Base-by-base conservation (phyloP, 306 rosid genomes). In the Luffa aegyptiaca region DNA sequence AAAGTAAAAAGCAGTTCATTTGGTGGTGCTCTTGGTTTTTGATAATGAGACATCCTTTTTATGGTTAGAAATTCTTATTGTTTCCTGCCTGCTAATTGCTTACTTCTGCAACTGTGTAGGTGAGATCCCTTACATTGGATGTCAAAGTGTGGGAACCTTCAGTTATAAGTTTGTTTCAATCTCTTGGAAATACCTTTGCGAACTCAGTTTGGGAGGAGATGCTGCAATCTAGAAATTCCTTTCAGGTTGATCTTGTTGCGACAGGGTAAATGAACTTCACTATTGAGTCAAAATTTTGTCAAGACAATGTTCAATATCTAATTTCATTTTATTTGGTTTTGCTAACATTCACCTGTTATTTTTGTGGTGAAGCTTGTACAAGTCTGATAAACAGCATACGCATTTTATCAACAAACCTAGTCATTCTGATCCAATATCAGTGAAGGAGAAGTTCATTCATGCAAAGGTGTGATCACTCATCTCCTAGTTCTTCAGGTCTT, bases 81-180 rank as follows among this genome's bases (percentile, higher is more conserved):
- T 44, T 46, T 72, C 77, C 44, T 46, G 58, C 17, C 26, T 26
- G 36, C 58, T 26, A 13, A 26, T 12, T 48, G 59, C 20, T 46
- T 69, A 36, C 10, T 46, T 70, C 56, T 70, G 56, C 10, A 51
- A 53, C 21, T 76, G 39, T 77, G 84, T 87, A 96, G 99, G 99
- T 93, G 44, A 92, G 99, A 79, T 96, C 99, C 81, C 96, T 96
- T 71, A 96, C 99, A 33, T 87, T 96, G 87, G 99, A 96, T 86
- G 94, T 96, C 83, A 96, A 93, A 84, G 99, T 90, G 86, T 96
- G 99, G 99, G 99, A 96, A 82, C 96, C 98, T 79, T 93, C 97
- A 65, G 97, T 96, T 59, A 93, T 96, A 81, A 90, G 89, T 86
- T 89, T 96, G 84, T 96, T 96, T 88, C 98, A 93, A 89, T 96